phyloP scores from a whole-genome alignment of 2,329 filamentous ascomycete genomes.

The Ceratocystis alfenasii region DNA sequence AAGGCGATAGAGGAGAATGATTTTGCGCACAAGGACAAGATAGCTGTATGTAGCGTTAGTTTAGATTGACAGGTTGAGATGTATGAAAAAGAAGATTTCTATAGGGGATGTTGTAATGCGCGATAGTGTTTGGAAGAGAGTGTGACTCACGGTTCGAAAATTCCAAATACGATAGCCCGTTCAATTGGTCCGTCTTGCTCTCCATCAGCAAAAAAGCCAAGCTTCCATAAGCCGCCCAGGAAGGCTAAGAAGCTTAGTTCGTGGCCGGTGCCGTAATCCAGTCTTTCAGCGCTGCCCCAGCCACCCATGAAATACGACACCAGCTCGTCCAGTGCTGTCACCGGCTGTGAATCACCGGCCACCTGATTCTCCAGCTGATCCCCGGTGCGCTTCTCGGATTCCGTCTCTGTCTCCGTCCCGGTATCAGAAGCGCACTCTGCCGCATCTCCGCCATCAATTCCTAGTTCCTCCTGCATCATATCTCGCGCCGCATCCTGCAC shows the following conservation, averaged over 20 bases:
- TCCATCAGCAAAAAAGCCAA: constrained; percentile 61
- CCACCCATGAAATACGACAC: constrained; percentile 61
- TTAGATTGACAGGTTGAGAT: not conserved
- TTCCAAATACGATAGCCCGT: constrained; percentile 65
- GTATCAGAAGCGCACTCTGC: constrained; percentile 10
- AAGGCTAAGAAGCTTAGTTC: constrained; percentile 93
- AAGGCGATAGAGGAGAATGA: constrained; percentile 84
- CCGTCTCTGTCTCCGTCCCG: not conserved
- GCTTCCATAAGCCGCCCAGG: constrained; percentile 78
- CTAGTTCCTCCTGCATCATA: constrained; percentile 35
- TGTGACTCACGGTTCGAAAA: constrained; percentile 64
- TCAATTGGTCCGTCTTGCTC: constrained; percentile 47
- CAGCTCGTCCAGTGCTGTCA: constrained; percentile 26
- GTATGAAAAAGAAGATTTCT: not conserved
- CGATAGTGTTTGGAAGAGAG: not conserved
- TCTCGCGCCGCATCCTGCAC: constrained; percentile 48
- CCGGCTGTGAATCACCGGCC: constrained; percentile 10
- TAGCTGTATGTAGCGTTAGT: constrained; percentile 43
- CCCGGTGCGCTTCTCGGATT: not conserved
- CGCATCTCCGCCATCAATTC: constrained; percentile 20
- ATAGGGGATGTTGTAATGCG: not conserved
- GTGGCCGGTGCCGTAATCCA: constrained; percentile 95
- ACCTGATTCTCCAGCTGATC: not conserved
- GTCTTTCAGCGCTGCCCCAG: constrained; percentile 76
- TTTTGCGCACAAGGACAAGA: constrained; percentile 61